phyloP scores from a whole-genome alignment of 2,329 filamentous ascomycete genomes.

The Teratosphaeria zuluensis region DNA sequence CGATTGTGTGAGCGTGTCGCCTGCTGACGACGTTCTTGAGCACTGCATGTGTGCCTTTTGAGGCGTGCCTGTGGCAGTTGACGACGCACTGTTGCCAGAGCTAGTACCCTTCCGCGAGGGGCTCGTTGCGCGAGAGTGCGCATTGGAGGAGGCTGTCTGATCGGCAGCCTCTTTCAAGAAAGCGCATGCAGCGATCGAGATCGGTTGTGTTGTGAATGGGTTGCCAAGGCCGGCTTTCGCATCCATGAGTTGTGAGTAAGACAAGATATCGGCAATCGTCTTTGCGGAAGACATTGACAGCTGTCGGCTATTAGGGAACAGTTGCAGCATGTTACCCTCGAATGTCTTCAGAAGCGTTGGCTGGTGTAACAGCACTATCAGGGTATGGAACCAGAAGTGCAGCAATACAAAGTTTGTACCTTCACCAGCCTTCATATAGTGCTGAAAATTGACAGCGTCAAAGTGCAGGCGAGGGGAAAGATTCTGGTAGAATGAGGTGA shows the following conservation, averaged over 20 bases:
- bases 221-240: constrained; percentile 79
- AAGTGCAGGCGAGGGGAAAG: constrained; percentile 70
- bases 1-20: not conserved
- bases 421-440: constrained; percentile 70
- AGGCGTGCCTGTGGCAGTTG: constrained; percentile 38
- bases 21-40: not conserved
- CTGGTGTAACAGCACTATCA: constrained; percentile 77
- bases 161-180: constrained; percentile 75
- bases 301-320: constrained; percentile 72
- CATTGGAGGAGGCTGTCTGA: constrained; percentile 39
- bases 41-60: constrained; percentile 15
- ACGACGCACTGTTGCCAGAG: not conserved
- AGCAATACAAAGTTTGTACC: constrained; percentile 79
- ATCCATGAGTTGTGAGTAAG: constrained; percentile 77
- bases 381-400: constrained; percentile 81
- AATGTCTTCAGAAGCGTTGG: constrained; percentile 75
- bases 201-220: constrained; percentile 77
- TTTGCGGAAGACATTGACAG: constrained; percentile 80
- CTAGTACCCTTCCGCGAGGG: constrained; percentile 25
- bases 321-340: constrained; percentile 56
- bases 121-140: constrained; percentile 41
- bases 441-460: constrained; percentile 76
- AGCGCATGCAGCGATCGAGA: constrained; percentile 83
- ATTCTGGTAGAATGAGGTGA: constrained; percentile 65
- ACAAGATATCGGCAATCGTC: constrained; percentile 80